Percentiles rank a stretch among this genome's conserved stretches.
These are phyloP conservation scores for Peniophora sp. DNA, from an alignment of 1,284 basidiomycete species.

Conservation along the genomic window DNA sequence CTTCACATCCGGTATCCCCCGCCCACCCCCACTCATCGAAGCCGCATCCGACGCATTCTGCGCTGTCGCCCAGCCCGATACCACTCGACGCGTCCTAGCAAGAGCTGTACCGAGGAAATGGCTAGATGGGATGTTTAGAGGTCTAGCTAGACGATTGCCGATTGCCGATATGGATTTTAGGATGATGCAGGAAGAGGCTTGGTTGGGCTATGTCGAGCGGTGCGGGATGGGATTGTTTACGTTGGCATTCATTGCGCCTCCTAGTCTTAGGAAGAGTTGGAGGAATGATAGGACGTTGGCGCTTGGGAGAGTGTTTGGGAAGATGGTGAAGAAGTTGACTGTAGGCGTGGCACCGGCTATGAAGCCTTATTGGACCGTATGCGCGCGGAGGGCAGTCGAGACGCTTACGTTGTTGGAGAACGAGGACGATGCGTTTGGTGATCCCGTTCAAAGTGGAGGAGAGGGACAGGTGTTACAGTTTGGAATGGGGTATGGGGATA, in stretches of 20 bases:
- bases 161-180: constrained; percentile 72
- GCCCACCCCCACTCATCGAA: constrained; percentile 60
- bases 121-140: constrained; percentile 58
- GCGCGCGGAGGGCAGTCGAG: constrained; percentile 75
- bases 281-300: constrained; percentile 52
- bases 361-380: constrained; percentile 49
- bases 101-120: constrained; percentile 48
- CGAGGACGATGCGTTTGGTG: constrained; percentile 59
- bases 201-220: constrained; percentile 78
- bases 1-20: constrained; percentile 41
- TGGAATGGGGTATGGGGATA: constrained; percentile 60
- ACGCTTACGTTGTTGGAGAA: constrained; percentile 82
- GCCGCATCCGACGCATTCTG: constrained; percentile 81
- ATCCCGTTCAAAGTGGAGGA: constrained; percentile 45
- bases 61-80: constrained; percentile 67
- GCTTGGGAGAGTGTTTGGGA: constrained; percentile 55
- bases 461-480: constrained; percentile 53
- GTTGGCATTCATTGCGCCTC: constrained; percentile 78
- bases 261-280: constrained; percentile 61
- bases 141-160: constrained; percentile 78
- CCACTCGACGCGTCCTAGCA: constrained; percentile 72
- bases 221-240: constrained; percentile 78
- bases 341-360: constrained; percentile 37
- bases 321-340: constrained; percentile 57
- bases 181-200: constrained; percentile 51